Evolutionary conservation across 2,329 filamentous ascomycete species (phyloP), one percentile per base, ranked within the genome.

Genomic region (Samsoniella hepiali): DNA sequence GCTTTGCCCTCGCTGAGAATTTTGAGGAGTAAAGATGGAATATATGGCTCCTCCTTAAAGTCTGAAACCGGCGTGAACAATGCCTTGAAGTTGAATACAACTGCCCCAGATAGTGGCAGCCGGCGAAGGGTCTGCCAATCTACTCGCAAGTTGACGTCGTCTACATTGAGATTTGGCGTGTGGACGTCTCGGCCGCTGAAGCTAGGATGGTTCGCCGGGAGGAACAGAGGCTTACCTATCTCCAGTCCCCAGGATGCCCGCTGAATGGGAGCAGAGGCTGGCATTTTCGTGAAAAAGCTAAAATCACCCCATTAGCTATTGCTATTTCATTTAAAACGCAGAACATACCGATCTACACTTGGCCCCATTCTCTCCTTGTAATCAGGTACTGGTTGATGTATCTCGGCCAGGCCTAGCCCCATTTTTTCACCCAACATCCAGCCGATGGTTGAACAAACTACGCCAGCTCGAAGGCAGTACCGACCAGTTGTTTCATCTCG

Each of bases 31-130:
- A 96, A 72, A 0, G 83, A 84, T 0, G 92, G 92, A 0, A 96
- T 77, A 54, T 86, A 89, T 0, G 90, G 84, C 73, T 96, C 92
- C 2, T 15, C 38, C 38, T 40, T 3, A 5, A 40, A 40, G 11
- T 9, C 9, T 5, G 38, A 40, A 3, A 63, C 89, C 81, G 2
- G 84, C 0, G 91, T 95, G 75, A 96, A 96, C 0, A 95, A 75
- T 0, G 89, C 91, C 72, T 94, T 96, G 83, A 94, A 96, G 74
- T 95, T 96, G 79, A 96, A 96, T 0, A 92, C 84, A 1, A 96
- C 79, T 0, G 84, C 88, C 0, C 85, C 91, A 0, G 89, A 92
- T 0, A 96, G 78, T 0, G 92, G 91, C 0, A 96, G 77, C 3
- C 92, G 85, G 1, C 92, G 86, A 4, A 96, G 78, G 0, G 92